These are phyloP conservation scores for Vitis hybrid DNA, from an alignment of 177 flowering plant genomes.

Conservation along the genomic window DNA sequence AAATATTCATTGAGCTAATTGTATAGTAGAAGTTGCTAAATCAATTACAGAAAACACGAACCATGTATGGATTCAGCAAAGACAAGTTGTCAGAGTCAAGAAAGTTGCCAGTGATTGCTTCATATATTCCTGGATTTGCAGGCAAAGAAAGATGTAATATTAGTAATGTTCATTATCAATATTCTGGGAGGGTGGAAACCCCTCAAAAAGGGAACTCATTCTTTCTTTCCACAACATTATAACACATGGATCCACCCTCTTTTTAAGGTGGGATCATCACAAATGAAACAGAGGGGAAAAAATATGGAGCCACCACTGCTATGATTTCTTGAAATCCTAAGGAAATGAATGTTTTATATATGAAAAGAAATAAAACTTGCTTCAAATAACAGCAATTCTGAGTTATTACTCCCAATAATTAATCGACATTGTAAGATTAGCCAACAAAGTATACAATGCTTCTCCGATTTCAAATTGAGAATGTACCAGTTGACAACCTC, in stretches of 20 bases:
- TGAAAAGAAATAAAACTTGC: too few species aligned
- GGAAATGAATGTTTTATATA: too few species aligned
- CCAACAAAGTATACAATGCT: conserved; percentile 7
- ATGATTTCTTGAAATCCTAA: too few species aligned
- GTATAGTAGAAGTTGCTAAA: conserved; percentile 1
- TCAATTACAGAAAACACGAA: conserved; percentile 27
- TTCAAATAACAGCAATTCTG: too few species aligned
- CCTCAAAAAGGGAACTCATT: neutral
- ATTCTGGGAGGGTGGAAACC: too few species aligned
- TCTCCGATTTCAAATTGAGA: neutral
- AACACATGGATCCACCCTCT: neutral
- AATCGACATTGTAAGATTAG: too few species aligned
- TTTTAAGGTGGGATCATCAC: too few species aligned
- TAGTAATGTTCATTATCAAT: neutral
- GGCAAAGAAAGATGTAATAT: conserved; percentile 1
- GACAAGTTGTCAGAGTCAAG: conserved; percentile 81
- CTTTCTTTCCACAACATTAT: neutral
- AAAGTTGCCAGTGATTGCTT: conserved; percentile 63
- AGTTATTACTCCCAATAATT: too few species aligned
- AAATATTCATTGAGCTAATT: conserved; percentile 1
- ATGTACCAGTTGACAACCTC: conserved; percentile 65
- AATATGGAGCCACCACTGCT: too few species aligned
- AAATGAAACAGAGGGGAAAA: too few species aligned
- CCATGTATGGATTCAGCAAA: conserved; percentile 92
- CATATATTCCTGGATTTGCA: conserved; percentile 62